Conservation (phyloP, 257 asterid genomes). For the Sherardia arvensis region DNA sequence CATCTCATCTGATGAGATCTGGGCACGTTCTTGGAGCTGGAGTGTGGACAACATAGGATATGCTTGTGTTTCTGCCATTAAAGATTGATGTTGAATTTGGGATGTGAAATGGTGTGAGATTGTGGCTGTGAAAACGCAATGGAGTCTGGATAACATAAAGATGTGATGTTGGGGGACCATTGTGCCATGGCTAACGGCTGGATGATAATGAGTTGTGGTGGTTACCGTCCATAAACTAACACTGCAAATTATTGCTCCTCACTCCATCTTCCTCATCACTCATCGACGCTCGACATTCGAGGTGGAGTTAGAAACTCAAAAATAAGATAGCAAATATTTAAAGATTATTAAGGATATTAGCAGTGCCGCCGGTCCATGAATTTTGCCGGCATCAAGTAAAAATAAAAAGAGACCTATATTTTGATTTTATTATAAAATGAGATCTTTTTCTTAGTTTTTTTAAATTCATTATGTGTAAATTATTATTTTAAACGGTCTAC, state of each 20-base stretch:
- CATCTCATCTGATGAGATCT: background rate
- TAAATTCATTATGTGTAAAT: too few species aligned
- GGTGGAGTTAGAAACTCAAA: too few species aligned
- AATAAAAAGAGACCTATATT: too few species aligned
- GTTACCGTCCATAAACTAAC: background rate
- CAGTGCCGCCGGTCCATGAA: too few species aligned
- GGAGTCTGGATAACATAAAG: background rate
- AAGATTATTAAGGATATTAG: too few species aligned
- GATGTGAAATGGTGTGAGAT: background rate
- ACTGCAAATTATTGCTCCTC: background rate
- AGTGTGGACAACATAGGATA: background rate
- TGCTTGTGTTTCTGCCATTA: too few species aligned
- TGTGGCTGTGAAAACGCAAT: background rate
- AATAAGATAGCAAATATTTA: too few species aligned
- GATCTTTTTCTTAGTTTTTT: too few species aligned
- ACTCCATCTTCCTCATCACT: background rate
- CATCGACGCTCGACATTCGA: background rate
- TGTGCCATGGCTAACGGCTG: background rate
- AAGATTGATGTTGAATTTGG: background rate
- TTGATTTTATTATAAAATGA: too few species aligned
- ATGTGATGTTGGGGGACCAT: conserved; percentile 5
- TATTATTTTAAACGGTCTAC: too few species aligned
- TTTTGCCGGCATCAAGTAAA: too few species aligned
- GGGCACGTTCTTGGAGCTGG: background rate
- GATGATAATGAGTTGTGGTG: background rate